Evolutionary conservation across 2,329 filamentous ascomycete species (phyloP), one percentile per base, ranked within the genome.

Genomic region (Fusarium sp.): DNA sequence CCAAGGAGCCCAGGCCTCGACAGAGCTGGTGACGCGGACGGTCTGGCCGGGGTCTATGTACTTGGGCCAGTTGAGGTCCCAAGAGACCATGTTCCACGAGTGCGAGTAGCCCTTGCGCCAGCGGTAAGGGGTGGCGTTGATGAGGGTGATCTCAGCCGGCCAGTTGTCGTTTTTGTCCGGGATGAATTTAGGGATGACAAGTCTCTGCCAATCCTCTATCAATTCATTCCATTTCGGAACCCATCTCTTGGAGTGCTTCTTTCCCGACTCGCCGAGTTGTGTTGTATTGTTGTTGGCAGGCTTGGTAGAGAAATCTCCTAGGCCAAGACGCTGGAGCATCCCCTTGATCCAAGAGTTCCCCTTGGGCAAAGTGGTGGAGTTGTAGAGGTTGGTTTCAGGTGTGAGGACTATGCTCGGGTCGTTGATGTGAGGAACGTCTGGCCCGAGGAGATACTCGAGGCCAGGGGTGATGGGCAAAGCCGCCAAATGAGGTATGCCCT

Each of bases 61-160:
- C n/a, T 71, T 20, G 3, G 80, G 79, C 76, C 79, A 81, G 8
- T 50, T 24, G 4, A 43, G n/a, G 0, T 73, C 29, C 79, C 80
- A 81, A 6, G 48, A 14, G 5, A 11, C 1, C 39, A 79, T 56
- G 52, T 79, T 75, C 54, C 80, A 78, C 0, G 63, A 58, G 62
- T 73, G 65, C 1, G 64, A 66, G 69, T 72, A 75, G 0, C 52
- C 72, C 48, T 63, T 76, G 8, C 50, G 41, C 81, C 80, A 83
- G 31, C 54, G 65, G 69, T 81, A 83, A 4, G 82, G 82, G 7
- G 80, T 82, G n/a, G 75, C 78, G 65, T 83, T 83, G 77, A 83
- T 68, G 54, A 83, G 65, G 2, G 66, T 71, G 37, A 83, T 63
- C n/a, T 56, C 35, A 20, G 39, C 9, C 11, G 48, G 24, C 24